These are phyloP conservation scores for Chloropicon primus DNA, from an alignment of 139 green algal species.

Conservation along the genomic window DNA sequence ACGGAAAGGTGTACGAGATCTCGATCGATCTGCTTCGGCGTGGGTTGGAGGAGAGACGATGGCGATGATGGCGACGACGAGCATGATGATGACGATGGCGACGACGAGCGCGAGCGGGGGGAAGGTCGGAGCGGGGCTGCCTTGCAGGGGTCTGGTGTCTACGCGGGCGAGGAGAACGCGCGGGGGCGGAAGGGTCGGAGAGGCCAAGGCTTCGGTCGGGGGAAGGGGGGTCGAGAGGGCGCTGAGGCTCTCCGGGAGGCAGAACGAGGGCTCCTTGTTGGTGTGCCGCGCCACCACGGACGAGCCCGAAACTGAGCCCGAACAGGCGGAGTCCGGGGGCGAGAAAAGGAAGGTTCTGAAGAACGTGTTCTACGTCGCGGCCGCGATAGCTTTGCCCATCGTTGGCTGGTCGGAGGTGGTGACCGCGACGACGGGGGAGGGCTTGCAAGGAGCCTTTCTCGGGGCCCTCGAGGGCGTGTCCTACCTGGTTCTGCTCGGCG, in stretches of 20 bases:
- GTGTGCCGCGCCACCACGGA: neutral
- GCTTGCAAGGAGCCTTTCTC: neutral
- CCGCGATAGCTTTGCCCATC: neutral
- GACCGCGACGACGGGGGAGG: neutral
- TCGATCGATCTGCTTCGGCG: no score
- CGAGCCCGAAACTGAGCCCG: no score
- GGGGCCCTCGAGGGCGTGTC: neutral
- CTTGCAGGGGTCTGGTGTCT: no score
- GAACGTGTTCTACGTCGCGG: neutral
- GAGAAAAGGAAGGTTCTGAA: neutral
- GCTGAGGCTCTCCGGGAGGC: neutral
- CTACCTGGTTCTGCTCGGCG: neutral
- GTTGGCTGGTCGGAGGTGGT: neutral
- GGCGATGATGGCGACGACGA: no score
- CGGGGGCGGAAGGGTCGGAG: no score
- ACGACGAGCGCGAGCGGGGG: no score
- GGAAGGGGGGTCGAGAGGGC: neutral
- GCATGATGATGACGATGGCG: no score
- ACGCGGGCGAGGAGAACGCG: no score
- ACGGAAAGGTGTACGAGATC: no score
- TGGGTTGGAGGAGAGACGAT: no score
- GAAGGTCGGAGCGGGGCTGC: no score
- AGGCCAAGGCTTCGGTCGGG: no score
- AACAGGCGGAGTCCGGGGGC: neutral
- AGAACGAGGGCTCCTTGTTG: neutral